Conservation (phyloP, 2,329 filamentous ascomycete species). For the Proliferodiscus dingleyae region DNA sequence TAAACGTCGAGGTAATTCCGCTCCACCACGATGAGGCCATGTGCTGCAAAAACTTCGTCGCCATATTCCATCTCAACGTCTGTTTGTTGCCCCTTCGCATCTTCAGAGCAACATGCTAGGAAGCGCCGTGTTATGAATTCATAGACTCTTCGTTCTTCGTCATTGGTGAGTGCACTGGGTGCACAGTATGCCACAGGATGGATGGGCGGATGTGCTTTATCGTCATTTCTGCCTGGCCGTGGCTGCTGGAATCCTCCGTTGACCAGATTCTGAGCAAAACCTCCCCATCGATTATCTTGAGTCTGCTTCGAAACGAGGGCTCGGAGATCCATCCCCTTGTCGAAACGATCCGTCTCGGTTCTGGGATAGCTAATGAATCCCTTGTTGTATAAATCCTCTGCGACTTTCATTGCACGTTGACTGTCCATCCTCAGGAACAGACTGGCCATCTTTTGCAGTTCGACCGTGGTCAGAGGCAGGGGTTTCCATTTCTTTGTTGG, state of each 20-base stretch:
- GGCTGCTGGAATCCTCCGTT: conserved; percentile 77
- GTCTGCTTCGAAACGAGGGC: conserved; percentile 79
- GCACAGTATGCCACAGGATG: conserved; percentile 87
- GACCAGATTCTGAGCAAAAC: conserved; percentile 70
- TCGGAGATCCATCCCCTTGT: conserved; percentile 79
- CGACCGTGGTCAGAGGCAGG: conserved; percentile 88
- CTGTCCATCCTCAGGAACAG: conserved; percentile 85
- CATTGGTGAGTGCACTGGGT: conserved; percentile 51
- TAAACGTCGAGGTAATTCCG: conserved; percentile 95
- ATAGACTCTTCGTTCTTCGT: conserved; percentile 73
- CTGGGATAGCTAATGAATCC: conserved; percentile 97
- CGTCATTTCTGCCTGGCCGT: conserved; percentile 79
- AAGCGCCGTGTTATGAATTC: conserved; percentile 91
- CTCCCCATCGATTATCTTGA: conserved; percentile 70
- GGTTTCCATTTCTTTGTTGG: conserved; percentile 93
- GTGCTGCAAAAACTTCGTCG: conserved; percentile 73
- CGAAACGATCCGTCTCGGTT: conserved; percentile 95
- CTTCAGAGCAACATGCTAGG: conserved; percentile 90
- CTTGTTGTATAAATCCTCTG: conserved; percentile 84
- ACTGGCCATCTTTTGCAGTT: conserved; percentile 93
- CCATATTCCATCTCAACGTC: conserved; percentile 83
- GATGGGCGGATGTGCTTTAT: conserved; percentile 95
- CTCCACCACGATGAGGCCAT: conserved; percentile 78
- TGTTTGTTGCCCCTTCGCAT: conserved; percentile 83
- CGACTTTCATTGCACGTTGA: conserved; percentile 81